Base-by-base conservation (phyloP, 2,329 filamentous ascomycete genomes). In the Ceratocystis colombiana region DNA sequence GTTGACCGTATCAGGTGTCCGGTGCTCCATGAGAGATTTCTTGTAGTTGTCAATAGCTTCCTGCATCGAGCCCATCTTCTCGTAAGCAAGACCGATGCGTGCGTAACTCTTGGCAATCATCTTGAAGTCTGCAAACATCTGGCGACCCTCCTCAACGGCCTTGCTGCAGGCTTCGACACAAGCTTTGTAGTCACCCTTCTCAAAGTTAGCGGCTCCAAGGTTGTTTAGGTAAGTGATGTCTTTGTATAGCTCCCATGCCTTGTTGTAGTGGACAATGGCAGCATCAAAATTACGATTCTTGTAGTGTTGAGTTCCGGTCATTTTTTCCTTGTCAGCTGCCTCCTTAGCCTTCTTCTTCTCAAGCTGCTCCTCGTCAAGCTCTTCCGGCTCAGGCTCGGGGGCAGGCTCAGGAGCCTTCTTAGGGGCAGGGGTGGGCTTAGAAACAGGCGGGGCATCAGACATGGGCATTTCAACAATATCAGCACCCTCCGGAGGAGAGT, bases 181-280 rank as follows among this genome's bases (percentile, higher is more conserved):
- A 67, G 87, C 88, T 72, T 95, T 84, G 75, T 89, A 96, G 74
- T 97, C 94, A 67, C 91, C 92, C 81, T 97, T 96, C 77, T 99
- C 94, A 72, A 92, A 97, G 73, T 95, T 85, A 68, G 93, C 94
- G 2, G 94, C 94, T 68, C 91, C 90, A 41, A 96, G 83, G 78
- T 99, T 99, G 80, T 95, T 99, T 68, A 97, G 82, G 78, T 99
- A 99, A 17, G 93, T 94, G 73, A 99, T 96, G 73, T 99, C 94
- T 81, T 96, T 94, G 84, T 90, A 82, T 48, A 89, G 77, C 68
- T 96, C 92, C 94, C 94, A 99, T 0, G 94, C 94, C 76, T 96
- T 95, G 75, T 77, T 84, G 81, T 99, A 99, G 79, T 99, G 90
- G 74, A 87, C 85, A 72, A 99, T 96, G 63, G 94, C 94, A 73